phyloP scores from a whole-genome alignment of 352 stramenopile genomes.

The Phytophthora cactorum region DNA sequence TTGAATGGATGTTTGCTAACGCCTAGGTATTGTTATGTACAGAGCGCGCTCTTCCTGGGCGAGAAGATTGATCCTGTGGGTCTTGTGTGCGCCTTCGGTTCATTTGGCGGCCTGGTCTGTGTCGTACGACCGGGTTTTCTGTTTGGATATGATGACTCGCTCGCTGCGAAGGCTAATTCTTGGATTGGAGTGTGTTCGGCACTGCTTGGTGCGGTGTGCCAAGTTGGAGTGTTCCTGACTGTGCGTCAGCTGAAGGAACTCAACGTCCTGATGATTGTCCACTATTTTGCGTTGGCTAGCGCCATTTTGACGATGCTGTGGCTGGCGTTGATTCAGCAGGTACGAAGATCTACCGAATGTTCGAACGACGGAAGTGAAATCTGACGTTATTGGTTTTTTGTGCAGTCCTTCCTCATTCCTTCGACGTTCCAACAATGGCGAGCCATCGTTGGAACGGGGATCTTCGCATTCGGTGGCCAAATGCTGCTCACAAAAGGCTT shows the following conservation, averaged over 20 bases:
- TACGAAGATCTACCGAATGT: conserved; percentile 11
- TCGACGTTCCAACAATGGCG: conserved; percentile 43
- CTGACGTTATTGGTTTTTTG: background rate
- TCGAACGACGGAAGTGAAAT: background rate
- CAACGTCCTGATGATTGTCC: conserved; percentile 52
- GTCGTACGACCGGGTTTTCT: conserved; percentile 50
- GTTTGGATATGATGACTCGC: conserved; percentile 40
- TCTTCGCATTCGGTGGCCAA: conserved; percentile 55
- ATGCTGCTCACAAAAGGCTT: conserved; percentile 70
- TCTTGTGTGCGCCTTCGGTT: conserved; percentile 37
- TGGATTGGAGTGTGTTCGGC: conserved; percentile 42
- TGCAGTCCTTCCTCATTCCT: conserved; percentile 27
- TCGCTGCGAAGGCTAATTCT: conserved; percentile 21
- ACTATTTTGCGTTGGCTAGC: conserved; percentile 65
- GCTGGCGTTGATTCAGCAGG: conserved; percentile 46
- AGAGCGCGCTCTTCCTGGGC: conserved; percentile 42
- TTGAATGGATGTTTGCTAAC: background rate
- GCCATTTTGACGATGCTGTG: conserved; percentile 42
- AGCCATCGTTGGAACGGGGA: conserved; percentile 46
- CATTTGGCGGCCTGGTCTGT: conserved; percentile 49
- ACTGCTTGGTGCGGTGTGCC: conserved; percentile 44
- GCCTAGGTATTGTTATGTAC: background rate
- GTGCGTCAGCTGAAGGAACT: conserved; percentile 54
- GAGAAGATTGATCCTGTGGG: conserved; percentile 47
- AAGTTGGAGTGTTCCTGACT: conserved; percentile 56